Base-by-base conservation (phyloP, 495 filamentous ascomycete species). In the Daldinia grandis region DNA sequence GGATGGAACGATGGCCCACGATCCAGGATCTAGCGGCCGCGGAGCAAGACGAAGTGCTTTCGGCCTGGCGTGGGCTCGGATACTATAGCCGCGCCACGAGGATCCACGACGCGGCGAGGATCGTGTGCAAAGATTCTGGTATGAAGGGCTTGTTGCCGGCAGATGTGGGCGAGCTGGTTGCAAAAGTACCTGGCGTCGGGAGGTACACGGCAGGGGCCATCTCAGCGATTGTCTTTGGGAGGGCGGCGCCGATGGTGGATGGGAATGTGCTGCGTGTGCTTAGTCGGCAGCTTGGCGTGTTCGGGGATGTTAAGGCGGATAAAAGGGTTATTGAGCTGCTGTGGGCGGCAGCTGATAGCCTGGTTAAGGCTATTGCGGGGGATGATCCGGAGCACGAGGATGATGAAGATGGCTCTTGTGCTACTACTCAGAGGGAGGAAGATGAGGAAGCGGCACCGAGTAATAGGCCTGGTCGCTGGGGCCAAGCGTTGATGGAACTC, bases 401-500 rank as follows among this genome's bases (percentile, higher is more conserved):
- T 40, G 15, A 14, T 27, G 19, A 19, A n/a, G n/a, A n/a, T n/a
- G n/a, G n/a, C n/a, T n/a, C n/a, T n/a, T n/a, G n/a, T 15, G 17
- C 4, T 19, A 33, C 17, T 28, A 5, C 42, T 9, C 24, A 64
- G 5, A 44, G 50, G 15, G 50, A 37, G 0, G 28, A 47, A 17
- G 15, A 57, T 17, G 63, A 51, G 1, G 50, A 63, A 27, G 8
- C 15, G 53, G 38, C 30, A 5, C 54, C 69, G 1, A 81, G 76
- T 57, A 80, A 82, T 27, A 56, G 76, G 37, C 81, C 82, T 0
- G 82, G 82, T 12, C 54, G 64, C 53, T 83, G 81, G 82, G 82
- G 82, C 9, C 82, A 84, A 51, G 82, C 79, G 44, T 47, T 84
- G 14, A 84, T 84, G 82, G 82, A 84, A 64, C 69, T 84, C 25